Evolutionary conservation across 441 rosid species (phyloP).

Genomic region (Croton setiger): DNA sequence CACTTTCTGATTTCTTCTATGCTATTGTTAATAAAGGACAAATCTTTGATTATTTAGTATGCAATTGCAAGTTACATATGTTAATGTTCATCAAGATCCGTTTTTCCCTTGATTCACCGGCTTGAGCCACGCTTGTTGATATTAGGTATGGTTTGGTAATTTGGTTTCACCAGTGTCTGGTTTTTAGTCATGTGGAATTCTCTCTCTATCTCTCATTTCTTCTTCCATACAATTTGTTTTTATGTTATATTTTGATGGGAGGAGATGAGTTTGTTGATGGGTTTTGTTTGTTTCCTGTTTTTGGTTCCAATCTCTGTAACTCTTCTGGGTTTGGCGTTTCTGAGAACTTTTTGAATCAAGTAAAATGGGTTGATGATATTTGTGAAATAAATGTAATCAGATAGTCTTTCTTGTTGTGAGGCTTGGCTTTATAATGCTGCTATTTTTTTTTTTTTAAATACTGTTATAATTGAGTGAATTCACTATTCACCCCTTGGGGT

Average conservation of each 20-base stretch:
- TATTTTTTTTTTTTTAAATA: not conserved
- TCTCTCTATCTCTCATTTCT: not conserved
- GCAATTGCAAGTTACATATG: slow-evolving; percentile 5
- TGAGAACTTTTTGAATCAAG: too few species aligned
- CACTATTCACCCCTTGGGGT: not conserved
- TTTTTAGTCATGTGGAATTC: slow-evolving; percentile 13
- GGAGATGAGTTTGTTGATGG: slow-evolving; percentile 3
- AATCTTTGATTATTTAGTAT: slow-evolving; percentile 25
- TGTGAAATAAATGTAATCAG: not conserved
- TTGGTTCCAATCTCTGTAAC: slow-evolving; percentile 17
- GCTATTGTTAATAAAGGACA: slow-evolving; percentile 18
- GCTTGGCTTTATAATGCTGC: not conserved
- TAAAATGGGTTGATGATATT: slow-evolving; percentile 16
- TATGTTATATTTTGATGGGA: slow-evolving; percentile 1
- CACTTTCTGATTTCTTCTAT: slow-evolving; percentile 15
- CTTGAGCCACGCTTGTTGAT: slow-evolving; percentile 15
- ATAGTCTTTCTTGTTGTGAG: not conserved
- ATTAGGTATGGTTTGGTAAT: slow-evolving; percentile 24
- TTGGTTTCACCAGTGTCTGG: slow-evolving; percentile 12
- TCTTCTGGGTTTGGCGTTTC: slow-evolving; percentile 13
- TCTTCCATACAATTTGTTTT: not conserved
- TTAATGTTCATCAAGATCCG: slow-evolving; percentile 34
- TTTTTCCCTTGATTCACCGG: slow-evolving; percentile 22
- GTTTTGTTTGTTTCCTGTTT: slow-evolving; percentile 11
- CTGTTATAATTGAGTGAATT: slow-evolving; percentile 17